phyloP scores from a whole-genome alignment of 1,284 basidiomycete genomes.

The Exsudoporus floridanus region DNA sequence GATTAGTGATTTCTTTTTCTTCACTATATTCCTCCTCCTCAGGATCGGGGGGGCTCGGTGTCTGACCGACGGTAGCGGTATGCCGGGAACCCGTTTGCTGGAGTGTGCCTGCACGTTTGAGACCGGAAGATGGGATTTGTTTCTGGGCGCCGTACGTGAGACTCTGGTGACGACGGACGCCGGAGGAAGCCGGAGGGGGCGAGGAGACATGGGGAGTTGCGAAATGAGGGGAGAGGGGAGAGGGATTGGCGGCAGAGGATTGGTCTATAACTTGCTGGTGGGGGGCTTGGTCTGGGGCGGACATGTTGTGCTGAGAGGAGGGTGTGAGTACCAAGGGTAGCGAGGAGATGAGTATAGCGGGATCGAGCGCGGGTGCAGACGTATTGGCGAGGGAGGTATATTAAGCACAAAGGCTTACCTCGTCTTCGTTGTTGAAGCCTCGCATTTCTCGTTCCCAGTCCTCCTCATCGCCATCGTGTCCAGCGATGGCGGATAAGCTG shows the following conservation, averaged over 20 bases:
- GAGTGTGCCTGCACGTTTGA: constrained; percentile 74
- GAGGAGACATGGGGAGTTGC: constrained; percentile 54
- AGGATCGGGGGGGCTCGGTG: constrained; percentile 47
- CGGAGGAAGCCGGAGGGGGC: constrained; percentile 64
- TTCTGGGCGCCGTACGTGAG: constrained; percentile 65
- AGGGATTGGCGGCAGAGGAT: constrained; percentile 41
- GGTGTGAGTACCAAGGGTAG: constrained; percentile 3
- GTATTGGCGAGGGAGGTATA: background rate
- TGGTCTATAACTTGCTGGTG: constrained; percentile 55
- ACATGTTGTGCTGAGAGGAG: constrained; percentile 27
- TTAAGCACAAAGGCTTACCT: constrained; percentile 41
- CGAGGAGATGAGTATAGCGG: background rate
- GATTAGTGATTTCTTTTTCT: constrained; percentile 49
- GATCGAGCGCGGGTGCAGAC: background rate
- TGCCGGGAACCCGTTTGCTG: constrained; percentile 47
- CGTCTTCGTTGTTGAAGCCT: constrained; percentile 59
- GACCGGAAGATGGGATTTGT: constrained; percentile 46
- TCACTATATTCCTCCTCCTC: constrained; percentile 57
- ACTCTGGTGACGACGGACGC: constrained; percentile 75
- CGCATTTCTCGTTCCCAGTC: constrained; percentile 74
- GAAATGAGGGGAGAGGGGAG: constrained; percentile 64
- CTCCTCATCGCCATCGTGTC: constrained; percentile 81
- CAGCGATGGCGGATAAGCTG: constrained; percentile 76
- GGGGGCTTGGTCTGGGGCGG: constrained; percentile 41
- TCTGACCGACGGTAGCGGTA: constrained; percentile 37